A percentile compares a stretch with the other conserved stretches of the same genome.
These are phyloP conservation scores for Spiromastix sp. DNA, from an alignment of 2,329 filamentous ascomycete species.

Conservation along the genomic window DNA sequence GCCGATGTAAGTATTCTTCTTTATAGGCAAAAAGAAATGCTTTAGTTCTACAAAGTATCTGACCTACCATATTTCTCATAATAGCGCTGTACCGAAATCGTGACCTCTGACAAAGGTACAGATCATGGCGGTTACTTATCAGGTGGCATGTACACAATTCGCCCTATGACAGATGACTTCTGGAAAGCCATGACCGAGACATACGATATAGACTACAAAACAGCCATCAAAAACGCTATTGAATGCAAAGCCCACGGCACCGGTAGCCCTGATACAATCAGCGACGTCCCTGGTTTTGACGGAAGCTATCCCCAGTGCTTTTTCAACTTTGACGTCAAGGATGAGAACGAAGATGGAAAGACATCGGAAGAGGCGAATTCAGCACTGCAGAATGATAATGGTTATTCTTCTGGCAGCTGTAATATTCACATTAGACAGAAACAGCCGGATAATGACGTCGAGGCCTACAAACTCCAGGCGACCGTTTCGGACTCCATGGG, in stretches of 20 bases:
- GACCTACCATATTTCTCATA: too few relatives aligned
- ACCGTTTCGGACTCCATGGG: too few relatives aligned
- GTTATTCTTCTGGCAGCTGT: too few relatives aligned
- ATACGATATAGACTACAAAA: slow-evolving; percentile 3
- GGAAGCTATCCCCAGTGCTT: slow-evolving; percentile 2
- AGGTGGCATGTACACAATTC: too few relatives aligned
- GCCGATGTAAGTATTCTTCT: slow-evolving; percentile 1
- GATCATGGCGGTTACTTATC: too few relatives aligned
- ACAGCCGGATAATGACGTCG: too few relatives aligned
- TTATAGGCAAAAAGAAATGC: background rate
- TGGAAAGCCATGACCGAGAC: background rate
- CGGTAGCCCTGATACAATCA: background rate
- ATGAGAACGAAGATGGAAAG: too few relatives aligned
- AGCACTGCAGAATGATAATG: too few relatives aligned
- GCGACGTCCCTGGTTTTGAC: background rate
- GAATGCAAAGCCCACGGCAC: slow-evolving; percentile 2
- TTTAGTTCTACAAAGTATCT: background rate
- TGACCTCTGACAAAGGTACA: background rate
- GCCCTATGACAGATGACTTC: background rate
- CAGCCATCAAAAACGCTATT: slow-evolving; percentile 3
- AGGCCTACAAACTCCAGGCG: too few relatives aligned
- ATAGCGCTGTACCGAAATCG: slow-evolving; percentile 2
- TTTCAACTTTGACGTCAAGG: slow-evolving; percentile 1
- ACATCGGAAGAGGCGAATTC: too few relatives aligned
- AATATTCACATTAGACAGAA: too few relatives aligned